A percentile compares a stretch with the other conserved stretches of the same genome.
Evolutionary conservation across 208 protist species (phyloP).

Genomic region (Leishmania mexicana): DNA sequence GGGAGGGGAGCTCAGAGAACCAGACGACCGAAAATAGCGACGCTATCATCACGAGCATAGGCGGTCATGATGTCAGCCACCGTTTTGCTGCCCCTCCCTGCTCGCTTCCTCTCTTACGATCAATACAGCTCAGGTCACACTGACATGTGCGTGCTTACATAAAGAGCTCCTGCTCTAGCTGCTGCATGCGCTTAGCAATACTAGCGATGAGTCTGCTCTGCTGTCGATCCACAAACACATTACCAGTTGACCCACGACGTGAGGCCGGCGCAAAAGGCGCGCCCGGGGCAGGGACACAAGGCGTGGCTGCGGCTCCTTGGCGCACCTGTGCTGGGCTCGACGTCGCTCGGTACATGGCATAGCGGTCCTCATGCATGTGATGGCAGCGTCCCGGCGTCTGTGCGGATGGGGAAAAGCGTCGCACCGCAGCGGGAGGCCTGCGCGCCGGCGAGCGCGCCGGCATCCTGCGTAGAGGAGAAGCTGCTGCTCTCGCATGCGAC

Average conservation of each 20-base stretch:
- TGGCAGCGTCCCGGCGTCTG: neutral
- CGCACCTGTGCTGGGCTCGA: neutral
- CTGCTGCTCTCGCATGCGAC: neutral
- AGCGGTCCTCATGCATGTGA: conserved; percentile 9
- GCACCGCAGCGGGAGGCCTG: neutral
- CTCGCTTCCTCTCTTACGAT: neutral
- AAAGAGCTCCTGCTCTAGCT: conserved; percentile 46
- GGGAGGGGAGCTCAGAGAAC: neutral
- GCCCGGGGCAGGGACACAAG: neutral
- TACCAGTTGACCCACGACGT: neutral
- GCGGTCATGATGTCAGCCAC: neutral
- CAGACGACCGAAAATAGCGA: neutral
- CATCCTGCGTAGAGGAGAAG: neutral
- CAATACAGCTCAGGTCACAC: neutral
- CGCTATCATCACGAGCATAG: neutral
- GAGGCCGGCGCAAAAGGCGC: neutral
- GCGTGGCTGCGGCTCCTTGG: neutral
- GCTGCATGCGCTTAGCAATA: conserved; percentile 47
- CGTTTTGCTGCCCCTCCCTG: neutral
- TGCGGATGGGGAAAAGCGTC: neutral
- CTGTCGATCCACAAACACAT: conserved; percentile 29
- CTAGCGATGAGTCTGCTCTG: conserved; percentile 23
- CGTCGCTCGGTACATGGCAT: conserved; percentile 37
- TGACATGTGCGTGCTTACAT: neutral
- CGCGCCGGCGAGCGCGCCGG: conserved; percentile 1